phyloP scores from a whole-genome alignment of 768 basidiomycete genomes.

The Boletus pseudo-olivaceus region DNA sequence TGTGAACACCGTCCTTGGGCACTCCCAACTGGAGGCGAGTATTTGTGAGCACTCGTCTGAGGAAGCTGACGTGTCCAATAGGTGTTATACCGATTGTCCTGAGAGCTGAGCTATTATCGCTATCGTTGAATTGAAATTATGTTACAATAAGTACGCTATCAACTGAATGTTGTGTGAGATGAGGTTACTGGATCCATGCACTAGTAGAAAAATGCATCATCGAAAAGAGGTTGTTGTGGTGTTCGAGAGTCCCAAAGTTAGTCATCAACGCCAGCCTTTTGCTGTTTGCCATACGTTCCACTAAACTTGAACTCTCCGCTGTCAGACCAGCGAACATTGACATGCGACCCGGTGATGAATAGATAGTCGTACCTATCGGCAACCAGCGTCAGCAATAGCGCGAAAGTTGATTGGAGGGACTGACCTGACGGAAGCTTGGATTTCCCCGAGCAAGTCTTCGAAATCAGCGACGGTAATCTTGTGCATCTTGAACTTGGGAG shows the following conservation, averaged over 20 bases:
- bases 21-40: conserved; percentile 63
- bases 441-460: conserved; percentile 29
- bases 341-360: conserved; percentile 37
- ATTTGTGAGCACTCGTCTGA: background rate
- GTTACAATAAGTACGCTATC: background rate
- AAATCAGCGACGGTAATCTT: conserved; percentile 40
- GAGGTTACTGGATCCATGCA: background rate
- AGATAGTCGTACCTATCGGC: conserved; percentile 37
- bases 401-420: background rate
- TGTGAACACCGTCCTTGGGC: conserved; percentile 43
- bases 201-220: background rate
- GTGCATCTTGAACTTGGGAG: conserved; percentile 50
- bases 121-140: conserved; percentile 5
- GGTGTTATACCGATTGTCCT: conserved; percentile 28
- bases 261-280: background rate
- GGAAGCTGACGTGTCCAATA: conserved; percentile 8
- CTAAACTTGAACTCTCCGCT: conserved; percentile 58
- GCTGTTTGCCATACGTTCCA: conserved; percentile 40
- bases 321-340: conserved; percentile 45
- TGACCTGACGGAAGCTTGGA: conserved; percentile 38
- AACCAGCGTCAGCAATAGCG: background rate
- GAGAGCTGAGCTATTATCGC: conserved; percentile 9
- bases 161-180: background rate
- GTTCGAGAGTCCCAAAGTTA: background rate
- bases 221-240: background rate